Conservation (phyloP, 106 monocot species). For the Dendrobium chrysotoxum region DNA sequence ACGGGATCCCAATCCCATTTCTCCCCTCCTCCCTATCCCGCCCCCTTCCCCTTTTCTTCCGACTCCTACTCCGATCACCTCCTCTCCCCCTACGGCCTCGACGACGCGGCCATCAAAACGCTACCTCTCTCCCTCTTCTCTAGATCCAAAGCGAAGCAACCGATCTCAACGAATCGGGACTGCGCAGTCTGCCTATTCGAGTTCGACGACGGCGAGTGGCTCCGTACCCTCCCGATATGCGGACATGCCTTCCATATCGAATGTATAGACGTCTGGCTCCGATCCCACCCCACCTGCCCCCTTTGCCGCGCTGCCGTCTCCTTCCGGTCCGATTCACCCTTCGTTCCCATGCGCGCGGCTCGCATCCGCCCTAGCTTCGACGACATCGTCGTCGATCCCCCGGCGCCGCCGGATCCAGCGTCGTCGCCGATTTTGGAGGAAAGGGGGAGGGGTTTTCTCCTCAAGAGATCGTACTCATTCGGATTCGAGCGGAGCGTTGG, state of each 20-base stretch:
- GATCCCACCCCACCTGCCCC: conserved; percentile 84
- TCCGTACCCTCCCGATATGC: conserved; percentile 77
- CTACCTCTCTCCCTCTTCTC: conserved; percentile 59
- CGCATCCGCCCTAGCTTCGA: conserved; percentile 36
- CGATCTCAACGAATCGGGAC: conserved; percentile 35
- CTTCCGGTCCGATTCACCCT: conserved; percentile 36
- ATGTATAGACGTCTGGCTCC: conserved; percentile 94
- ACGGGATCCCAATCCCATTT: neutral
- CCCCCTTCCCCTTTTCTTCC: conserved; percentile 7
- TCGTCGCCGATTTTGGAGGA: conserved; percentile 6
- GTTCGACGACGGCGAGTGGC: conserved; percentile 72
- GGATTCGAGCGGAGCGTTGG: conserved; percentile 68
- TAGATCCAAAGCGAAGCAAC: conserved; percentile 30
- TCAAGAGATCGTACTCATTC: conserved; percentile 94
- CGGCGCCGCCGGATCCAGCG: conserved; percentile 4
- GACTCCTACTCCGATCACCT: conserved; percentile 33
- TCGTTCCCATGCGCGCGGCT: conserved; percentile 63
- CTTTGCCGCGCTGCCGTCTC: conserved; percentile 72
- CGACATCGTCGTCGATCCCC: conserved; percentile 42
- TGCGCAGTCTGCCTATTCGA: conserved; percentile 92
- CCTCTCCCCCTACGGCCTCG: conserved; percentile 69
- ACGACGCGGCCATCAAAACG: conserved; percentile 65
- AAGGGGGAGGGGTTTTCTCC: conserved; percentile 17
- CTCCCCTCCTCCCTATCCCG: conserved; percentile 8
- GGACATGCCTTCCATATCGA: conserved; percentile 86